phyloP scores from a whole-genome alignment of 2,329 filamentous ascomycete species.

The Biscogniauxia marginata region DNA sequence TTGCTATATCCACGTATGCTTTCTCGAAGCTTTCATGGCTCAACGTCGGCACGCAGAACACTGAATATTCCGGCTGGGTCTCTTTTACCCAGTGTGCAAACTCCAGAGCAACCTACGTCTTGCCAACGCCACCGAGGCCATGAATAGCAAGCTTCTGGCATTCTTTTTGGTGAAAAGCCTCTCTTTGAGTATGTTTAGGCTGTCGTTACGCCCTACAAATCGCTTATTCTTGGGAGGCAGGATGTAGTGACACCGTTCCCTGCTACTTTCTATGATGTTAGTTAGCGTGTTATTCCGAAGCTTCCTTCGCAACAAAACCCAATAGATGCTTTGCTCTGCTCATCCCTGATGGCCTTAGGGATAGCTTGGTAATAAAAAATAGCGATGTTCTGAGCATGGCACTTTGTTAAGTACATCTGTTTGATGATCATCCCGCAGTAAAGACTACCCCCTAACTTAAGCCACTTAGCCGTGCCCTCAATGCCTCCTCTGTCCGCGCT shows the following conservation, averaged over 20 bases:
- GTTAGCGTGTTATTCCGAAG: too few species aligned
- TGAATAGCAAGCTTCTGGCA: constrained; percentile 23
- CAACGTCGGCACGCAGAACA: constrained; percentile 45
- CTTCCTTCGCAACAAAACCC: background rate
- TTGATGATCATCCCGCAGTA: too few species aligned
- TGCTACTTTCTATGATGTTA: background rate
- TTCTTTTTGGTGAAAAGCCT: constrained; percentile 4
- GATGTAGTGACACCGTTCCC: constrained; percentile 1
- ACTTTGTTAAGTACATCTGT: too few species aligned
- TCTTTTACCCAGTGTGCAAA: constrained; percentile 38
- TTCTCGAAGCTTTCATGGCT: constrained; percentile 39
- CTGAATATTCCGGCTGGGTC: constrained; percentile 33
- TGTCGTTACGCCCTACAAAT: constrained; percentile 7
- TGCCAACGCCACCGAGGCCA: constrained; percentile 42
- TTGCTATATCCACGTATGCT: constrained; percentile 36
- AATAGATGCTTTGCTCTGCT: background rate
- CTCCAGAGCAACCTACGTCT: constrained; percentile 40
- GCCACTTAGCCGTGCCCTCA: too few species aligned
- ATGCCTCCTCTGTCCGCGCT: too few species aligned
- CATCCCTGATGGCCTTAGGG: too few species aligned
- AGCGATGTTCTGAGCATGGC: too few species aligned
- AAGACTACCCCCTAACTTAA: too few species aligned
- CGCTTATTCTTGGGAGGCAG: background rate
- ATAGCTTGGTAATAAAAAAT: too few species aligned
- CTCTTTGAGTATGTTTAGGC: background rate